Evolutionary conservation across 371 early-diverging fungal genomes (phyloP).

Genomic region (Apophysomyces elegans): DNA sequence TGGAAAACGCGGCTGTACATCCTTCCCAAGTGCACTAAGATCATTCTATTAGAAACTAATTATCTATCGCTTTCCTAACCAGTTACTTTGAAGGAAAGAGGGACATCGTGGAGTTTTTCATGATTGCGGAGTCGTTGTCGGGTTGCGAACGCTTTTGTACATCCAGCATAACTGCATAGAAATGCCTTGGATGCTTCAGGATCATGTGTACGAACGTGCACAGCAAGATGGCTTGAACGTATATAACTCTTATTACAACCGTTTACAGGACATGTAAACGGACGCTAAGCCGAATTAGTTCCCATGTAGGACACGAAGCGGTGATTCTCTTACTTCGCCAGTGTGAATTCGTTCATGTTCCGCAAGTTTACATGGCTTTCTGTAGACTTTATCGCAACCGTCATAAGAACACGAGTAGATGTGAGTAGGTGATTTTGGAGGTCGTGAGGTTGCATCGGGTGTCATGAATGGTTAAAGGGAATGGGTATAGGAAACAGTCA

Average conservation of each 20-base stretch:
- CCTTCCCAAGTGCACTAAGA: constrained; percentile 56
- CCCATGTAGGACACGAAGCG: constrained; percentile 6
- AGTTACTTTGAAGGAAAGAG: constrained; percentile 45
- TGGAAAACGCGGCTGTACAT: constrained; percentile 58
- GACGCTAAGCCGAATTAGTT: constrained; percentile 39
- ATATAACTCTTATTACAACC: constrained; percentile 64
- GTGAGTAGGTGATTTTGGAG: neutral
- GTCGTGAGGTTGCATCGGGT: neutral
- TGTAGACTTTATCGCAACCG: constrained; percentile 57
- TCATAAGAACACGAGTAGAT: constrained; percentile 17
- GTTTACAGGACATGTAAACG: constrained; percentile 55
- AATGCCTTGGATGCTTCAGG: constrained; percentile 41
- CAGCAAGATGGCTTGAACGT: constrained; percentile 58
- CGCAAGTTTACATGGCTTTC: constrained; percentile 54
- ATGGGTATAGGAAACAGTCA: too few relatives aligned
- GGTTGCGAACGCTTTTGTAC: constrained; percentile 40
- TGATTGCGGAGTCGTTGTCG: constrained; percentile 56
- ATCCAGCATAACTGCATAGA: constrained; percentile 40
- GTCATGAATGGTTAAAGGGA: neutral
- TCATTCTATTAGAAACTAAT: neutral
- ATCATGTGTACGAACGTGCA: constrained; percentile 61
- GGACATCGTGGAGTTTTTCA: constrained; percentile 39
- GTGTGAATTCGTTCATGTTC: constrained; percentile 67
- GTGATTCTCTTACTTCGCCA: constrained; percentile 52
- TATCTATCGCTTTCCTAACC: neutral